Evolutionary conservation across 2,329 filamentous ascomycete species (phyloP), one percentile per base, ranked within the genome.

Genomic region (Aotearoamyces nothofagi): DNA sequence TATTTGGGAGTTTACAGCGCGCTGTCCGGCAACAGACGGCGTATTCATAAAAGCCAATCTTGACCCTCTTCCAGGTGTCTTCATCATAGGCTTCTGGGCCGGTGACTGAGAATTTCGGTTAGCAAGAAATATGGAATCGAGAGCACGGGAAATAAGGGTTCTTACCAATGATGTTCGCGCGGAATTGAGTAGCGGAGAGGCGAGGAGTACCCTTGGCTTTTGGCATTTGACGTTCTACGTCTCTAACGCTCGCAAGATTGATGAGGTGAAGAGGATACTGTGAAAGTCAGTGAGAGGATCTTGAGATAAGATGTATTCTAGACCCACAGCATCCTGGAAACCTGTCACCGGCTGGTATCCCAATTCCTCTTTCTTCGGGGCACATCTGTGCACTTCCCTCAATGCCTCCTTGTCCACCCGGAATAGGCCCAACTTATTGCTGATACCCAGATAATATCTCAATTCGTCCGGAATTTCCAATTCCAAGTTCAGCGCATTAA

Each of bases 231-330:
- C 56, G 51, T 34, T 72, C 67, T 15, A 80, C 59, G 27, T 71
- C 62, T 27, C 65, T 63, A 13, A 82, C 57, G 37, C 71, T 78
- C 25, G 63, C 61, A 11, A 82, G 49, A 39, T 69, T 80, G 29
- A 81, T 52, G 23, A 84, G 53, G 39, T 80, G 72, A 10, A 84
- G 55, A 2, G 78, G 76, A 46, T 78, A 82, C 68, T 77, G 13
- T 9, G 15, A n/a, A n/a, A 16, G 20, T 50, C 36, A 44, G 39
- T 12, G 29, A 23, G 17, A 25, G 22, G 16, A 12, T 9, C 9
- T 26, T 5, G 9, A 13, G 17, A 2, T 13, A 2, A 13, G 6
- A 20, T n/a, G 20, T n/a, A 12, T 13, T 4, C 14, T 19, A 10
- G n/a, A 54, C 69, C 51, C 56, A 78, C 74, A 24, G 69, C 69